Evolutionary conservation across 805 yeast genomes (phyloP).

Genomic region (Wickerhamiella nectarea): DNA sequence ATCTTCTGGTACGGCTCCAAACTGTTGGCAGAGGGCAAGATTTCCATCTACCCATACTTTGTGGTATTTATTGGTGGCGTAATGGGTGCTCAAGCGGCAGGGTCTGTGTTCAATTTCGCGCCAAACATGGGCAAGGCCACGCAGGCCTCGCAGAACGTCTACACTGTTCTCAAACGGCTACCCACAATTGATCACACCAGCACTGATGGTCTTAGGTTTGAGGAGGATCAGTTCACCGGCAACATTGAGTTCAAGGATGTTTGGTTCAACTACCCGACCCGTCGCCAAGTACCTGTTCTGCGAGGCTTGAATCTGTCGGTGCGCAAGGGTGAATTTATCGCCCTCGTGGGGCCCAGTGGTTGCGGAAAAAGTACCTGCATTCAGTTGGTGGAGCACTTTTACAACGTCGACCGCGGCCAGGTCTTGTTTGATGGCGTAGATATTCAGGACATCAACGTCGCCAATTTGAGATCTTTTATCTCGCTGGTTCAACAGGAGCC

Average conservation of each 20-base stretch:
- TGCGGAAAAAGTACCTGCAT: constrained; percentile 51
- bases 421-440: constrained; percentile 40
- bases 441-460: constrained; percentile 35
- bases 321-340: constrained; percentile 39
- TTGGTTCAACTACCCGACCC: constrained; percentile 49
- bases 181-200: constrained; percentile 27
- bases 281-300: constrained; percentile 39
- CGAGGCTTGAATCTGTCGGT: constrained; percentile 37
- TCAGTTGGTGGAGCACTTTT: constrained; percentile 36
- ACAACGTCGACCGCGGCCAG: constrained; percentile 36
- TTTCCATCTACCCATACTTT: constrained; percentile 26
- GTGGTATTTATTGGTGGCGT: constrained; percentile 29
- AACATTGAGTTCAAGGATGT: constrained; percentile 43
- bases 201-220: constrained; percentile 22
- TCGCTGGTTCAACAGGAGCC: constrained; percentile 55
- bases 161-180: constrained; percentile 21
- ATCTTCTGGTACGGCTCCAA: constrained; percentile 34
- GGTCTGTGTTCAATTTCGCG: constrained; percentile 27
- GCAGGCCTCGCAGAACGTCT: constrained; percentile 26
- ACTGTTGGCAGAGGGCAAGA: constrained; percentile 23
- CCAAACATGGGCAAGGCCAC: constrained; percentile 34
- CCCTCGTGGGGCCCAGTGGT: constrained; percentile 55
- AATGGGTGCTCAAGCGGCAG: constrained; percentile 31
- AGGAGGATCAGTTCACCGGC: constrained; percentile 30
- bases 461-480: constrained; percentile 37